phyloP scores from a whole-genome alignment of 768 basidiomycete species.

The Udeniomyces megalosporus region DNA sequence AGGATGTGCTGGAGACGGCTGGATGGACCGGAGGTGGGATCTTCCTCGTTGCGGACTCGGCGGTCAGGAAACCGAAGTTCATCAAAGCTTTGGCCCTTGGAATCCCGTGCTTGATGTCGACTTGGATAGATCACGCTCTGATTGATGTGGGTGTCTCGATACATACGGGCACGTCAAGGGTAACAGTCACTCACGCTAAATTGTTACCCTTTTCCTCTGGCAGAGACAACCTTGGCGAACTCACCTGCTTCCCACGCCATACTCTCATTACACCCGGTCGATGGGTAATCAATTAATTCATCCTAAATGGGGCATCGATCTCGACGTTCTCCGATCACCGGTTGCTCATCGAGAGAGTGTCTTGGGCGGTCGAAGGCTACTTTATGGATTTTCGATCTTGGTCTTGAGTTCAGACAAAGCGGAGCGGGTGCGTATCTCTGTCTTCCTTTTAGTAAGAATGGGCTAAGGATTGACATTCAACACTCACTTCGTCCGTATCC shows the following conservation, averaged over 20 bases:
- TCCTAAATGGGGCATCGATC: no score
- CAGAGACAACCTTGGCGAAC: constrained; percentile 36
- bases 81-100: constrained; percentile 69
- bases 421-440: neutral
- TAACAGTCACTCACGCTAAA: no score
- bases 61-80: constrained; percentile 55
- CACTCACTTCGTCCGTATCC: neutral
- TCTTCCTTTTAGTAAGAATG: no score
- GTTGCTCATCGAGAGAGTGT: no score
- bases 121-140: constrained; percentile 33
- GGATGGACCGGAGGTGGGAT: neutral
- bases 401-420: neutral
- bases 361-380: no score
- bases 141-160: neutral
- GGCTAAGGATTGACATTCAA: no score
- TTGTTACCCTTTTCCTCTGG: neutral
- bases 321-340: no score
- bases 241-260: constrained; percentile 44
- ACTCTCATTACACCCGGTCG: constrained; percentile 32
- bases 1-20: no score
- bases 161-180: no score
- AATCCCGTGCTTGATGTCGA: constrained; percentile 55
- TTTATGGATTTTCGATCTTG: no score
- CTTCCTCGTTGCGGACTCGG: constrained; percentile 33
- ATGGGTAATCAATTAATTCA: constrained; percentile 23